phyloP scores from a whole-genome alignment of 2,329 filamentous ascomycete genomes.

The Chaetothyriales sp. region DNA sequence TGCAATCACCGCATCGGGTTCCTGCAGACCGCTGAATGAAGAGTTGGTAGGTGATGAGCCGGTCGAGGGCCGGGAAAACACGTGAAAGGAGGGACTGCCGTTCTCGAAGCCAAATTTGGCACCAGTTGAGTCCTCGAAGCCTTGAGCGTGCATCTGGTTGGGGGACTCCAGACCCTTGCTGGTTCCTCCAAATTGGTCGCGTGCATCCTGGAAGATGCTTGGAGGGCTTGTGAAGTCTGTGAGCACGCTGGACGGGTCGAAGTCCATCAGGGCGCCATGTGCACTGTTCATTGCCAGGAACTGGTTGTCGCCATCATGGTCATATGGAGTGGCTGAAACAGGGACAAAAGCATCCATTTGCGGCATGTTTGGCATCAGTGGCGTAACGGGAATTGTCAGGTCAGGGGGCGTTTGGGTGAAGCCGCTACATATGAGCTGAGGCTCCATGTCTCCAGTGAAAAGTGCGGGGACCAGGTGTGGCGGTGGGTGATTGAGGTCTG shows the following conservation, averaged over 20 bases:
- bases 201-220: conserved; percentile 12
- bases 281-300: conserved; percentile 14
- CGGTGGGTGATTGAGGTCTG: conserved; percentile 11
- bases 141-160: conserved; percentile 10
- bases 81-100: neutral
- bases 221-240: conserved; percentile 16
- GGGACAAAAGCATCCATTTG: conserved; percentile 16
- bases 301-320: conserved; percentile 14
- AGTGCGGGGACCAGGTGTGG: conserved; percentile 13
- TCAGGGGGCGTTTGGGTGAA: conserved; percentile 16
- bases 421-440: conserved; percentile 11
- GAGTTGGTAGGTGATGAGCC: conserved; percentile 13
- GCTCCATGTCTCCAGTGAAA: conserved; percentile 10
- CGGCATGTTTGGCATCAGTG: conserved; percentile 16
- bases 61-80: conserved; percentile 6
- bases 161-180: conserved; percentile 13
- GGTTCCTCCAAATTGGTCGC: conserved; percentile 12
- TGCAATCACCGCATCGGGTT: conserved; percentile 34
- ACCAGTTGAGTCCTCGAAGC: conserved; percentile 8
- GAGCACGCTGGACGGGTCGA: conserved; percentile 13
- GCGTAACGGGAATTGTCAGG: conserved; percentile 14
- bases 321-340: conserved; percentile 13
- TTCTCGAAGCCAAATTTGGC: neutral
- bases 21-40: conserved; percentile 17
- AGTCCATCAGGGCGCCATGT: conserved; percentile 13